Evolutionary conservation across 169 alveolate species (phyloP), one percentile per base, ranked within the genome.

Genomic region (Eimeria sp.): DNA sequence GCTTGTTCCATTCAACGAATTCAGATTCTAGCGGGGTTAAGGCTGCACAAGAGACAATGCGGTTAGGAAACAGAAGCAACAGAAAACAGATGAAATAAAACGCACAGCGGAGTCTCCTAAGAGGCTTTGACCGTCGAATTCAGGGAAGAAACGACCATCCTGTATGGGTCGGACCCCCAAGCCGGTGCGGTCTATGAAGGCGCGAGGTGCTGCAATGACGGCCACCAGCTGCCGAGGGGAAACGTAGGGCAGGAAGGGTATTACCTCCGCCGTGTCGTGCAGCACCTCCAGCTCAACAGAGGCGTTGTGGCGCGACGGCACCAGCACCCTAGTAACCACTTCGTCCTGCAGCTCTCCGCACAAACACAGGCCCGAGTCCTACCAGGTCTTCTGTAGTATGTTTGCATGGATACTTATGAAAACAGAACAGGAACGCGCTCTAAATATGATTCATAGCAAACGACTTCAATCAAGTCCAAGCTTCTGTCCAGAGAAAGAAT

Each of bases 101-200:
- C 96, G 16, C 51, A 86, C 95, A 72, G 91, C 76, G 61, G 97
- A 95, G 25, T 89, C 95, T 9, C 97, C 97, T 43, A 78, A 96
- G 94, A 98, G 95, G 91, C 97, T 97, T 65, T 97, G 95, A 13
- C 98, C 98, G 92, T 97, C 97, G 92, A 97, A 95, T 40, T 96
- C 97, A 10, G 98, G 98, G 80, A 95, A 97, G 67, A 90, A 95
- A n/a, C 94, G 97, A 58, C 96, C 95, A 11, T 97, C 97, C 95
- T 96, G 97, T 45, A 94, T 96, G 1, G 98, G 98, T 70, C 96
- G 94, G 20, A 98, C 92, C 34, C 98, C 98, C 54, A 97, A 86
- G 25, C 99, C 99, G 5, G 99, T 98, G 94, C 98, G 97, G 92
- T 98, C 99, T 63, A 98, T 96, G 96, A 98, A 97, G 90, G 98